A percentile compares a stretch with the other conserved stretches of the same genome.
Conservation (phyloP, 345 rosid genomes). For the Hevea brasiliensis region DNA sequence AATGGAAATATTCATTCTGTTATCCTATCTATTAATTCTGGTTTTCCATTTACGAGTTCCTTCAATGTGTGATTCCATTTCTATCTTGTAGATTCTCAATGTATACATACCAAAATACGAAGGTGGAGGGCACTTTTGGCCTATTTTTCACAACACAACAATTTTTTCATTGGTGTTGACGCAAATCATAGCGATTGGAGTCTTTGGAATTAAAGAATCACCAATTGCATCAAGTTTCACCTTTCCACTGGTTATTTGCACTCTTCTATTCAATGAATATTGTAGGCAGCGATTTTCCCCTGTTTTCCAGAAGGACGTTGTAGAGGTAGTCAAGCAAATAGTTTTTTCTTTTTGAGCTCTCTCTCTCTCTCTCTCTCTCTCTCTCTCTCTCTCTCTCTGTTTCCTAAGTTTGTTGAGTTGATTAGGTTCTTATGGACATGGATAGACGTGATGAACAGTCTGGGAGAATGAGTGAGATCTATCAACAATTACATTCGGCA, state of each 20-base stretch:
- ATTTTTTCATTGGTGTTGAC: slow-evolving; percentile 81
- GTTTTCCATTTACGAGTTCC: not conserved
- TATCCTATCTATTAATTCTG: not conserved
- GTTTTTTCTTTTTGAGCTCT: not conserved
- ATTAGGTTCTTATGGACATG: slow-evolving; percentile 73
- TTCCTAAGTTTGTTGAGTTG: slow-evolving; percentile 22
- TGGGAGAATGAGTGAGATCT: slow-evolving; percentile 57
- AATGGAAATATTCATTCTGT: not conserved
- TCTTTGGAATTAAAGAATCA: slow-evolving; percentile 72
- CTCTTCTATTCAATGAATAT: slow-evolving; percentile 75
- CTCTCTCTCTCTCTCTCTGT: not conserved
- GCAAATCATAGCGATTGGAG: slow-evolving; percentile 79
- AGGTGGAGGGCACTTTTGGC: slow-evolving; percentile 88
- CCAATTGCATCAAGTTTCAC: slow-evolving; percentile 74
- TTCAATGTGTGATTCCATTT: not conserved
- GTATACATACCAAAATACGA: slow-evolving; percentile 72
- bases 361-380: slow-evolving; percentile 13
- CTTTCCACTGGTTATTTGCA: slow-evolving; percentile 63
- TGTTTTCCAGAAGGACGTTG: slow-evolving; percentile 58
- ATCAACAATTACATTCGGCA: slow-evolving; percentile 48
- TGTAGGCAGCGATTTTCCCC: slow-evolving; percentile 78
- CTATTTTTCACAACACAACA: slow-evolving; percentile 76
- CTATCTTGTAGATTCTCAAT: slow-evolving; percentile 61
- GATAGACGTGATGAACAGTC: slow-evolving; percentile 67
- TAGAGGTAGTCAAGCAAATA: slow-evolving; percentile 47